These are phyloP conservation scores for Pythium vanterpoolii DNA, from an alignment of 352 stramenopile genomes.

Conservation along the genomic window DNA sequence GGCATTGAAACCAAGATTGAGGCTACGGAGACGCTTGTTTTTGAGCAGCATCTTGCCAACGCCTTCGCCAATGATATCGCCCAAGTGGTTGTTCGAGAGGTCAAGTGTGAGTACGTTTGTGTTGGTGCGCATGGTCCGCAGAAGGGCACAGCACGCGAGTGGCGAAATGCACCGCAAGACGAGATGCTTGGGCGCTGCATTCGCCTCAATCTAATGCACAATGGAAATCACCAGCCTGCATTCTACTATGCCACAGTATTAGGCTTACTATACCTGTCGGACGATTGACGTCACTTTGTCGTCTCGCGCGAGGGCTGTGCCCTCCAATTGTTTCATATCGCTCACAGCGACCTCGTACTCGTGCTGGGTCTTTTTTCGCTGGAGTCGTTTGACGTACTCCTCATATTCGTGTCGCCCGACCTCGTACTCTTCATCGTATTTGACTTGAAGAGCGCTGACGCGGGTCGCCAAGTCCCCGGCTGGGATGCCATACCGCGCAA, in stretches of 20 bases:
- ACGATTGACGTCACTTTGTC: conserved; percentile 48
- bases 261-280: conserved; percentile 20
- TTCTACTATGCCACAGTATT: not conserved
- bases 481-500: conserved; percentile 47
- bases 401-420: conserved; percentile 33
- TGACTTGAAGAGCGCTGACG: conserved; percentile 44
- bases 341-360: conserved; percentile 40
- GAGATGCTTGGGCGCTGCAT: conserved; percentile 43
- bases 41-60: conserved; percentile 51
- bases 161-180: conserved; percentile 45
- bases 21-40: conserved; percentile 47
- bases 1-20: conserved; percentile 59
- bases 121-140: conserved; percentile 58
- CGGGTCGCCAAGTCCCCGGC: conserved; percentile 38
- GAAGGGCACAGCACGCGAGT: conserved; percentile 49
- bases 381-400: conserved; percentile 29
- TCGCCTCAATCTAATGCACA: conserved; percentile 36
- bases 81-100: conserved; percentile 55
- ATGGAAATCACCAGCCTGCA: not conserved
- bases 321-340: conserved; percentile 36
- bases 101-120: conserved; percentile 53
- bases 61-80: conserved; percentile 33
- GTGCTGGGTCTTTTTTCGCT: conserved; percentile 47
- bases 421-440: conserved; percentile 67
- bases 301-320: conserved; percentile 35